Evolutionary conservation across 2,329 filamentous ascomycete species (phyloP), one percentile per base, ranked within the genome.

Genomic region (Cadophora sp.): DNA sequence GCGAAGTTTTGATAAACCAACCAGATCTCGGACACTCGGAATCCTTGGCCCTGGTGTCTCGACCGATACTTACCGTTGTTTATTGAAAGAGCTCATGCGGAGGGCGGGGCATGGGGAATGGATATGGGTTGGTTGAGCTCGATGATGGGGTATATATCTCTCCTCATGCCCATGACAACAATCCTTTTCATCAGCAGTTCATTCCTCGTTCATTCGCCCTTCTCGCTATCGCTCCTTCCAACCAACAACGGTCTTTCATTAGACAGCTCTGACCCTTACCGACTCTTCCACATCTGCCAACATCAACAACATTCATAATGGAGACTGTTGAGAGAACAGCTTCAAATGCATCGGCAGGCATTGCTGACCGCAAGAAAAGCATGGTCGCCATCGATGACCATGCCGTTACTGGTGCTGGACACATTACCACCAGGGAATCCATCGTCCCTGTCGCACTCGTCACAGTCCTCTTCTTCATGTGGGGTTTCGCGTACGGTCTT

Each of bases 401-500:
- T 93, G 81, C 84, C 91, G 14, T 82, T 85, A 43, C 86, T 86
- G 71, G 88, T 85, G 3, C 82, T 82, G 9, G 76, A 79, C 11
- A 90, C 92, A 71, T 91, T 89, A 0, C 80, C 89, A 70, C 90
- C 87, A 68, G 91, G 91, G 71, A 89, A 90, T 75, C 84, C 84
- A 41, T 83, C 92, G 71, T 73, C 1, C 71, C 71, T 30, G 71
- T 73, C 43, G 58, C 62, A 45, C 63, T 73, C 51, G 92, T 96
- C 30, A 92, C 91, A 0, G 84, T 95, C 9, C 81, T 97, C 0
- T 96, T 97, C 79, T 88, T 97, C 71, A 81, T 97, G 13, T 96
- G 93, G 93, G 94, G 94, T 0, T 90, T 97, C 66, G 94, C 93
- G 0, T 97, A 97, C 73, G 94, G 94, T 0, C 84, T 97, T 1